Evolutionary conservation across 2,329 filamentous ascomycete species (phyloP), one percentile per base, ranked within the genome.

Genomic region (Fusarium sp.): DNA sequence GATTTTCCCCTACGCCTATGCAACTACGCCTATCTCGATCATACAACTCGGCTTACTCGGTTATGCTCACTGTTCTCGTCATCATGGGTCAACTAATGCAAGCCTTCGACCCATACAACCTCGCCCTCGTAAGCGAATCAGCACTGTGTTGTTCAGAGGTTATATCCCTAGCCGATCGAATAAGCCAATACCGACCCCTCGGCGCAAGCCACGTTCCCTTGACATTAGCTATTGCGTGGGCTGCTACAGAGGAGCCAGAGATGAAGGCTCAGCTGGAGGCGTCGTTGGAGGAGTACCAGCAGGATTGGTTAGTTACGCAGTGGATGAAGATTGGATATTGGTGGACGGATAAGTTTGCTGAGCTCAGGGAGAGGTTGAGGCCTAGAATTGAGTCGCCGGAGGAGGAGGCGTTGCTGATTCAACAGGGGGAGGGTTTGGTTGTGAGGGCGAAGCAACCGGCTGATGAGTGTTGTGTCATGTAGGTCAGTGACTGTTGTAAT

Each of bases 71-170:
- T 0, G 33, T 72, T 2, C 29, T 59, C 0, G 33, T 70, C 1
- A 58, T 68, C 5, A 43, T 68, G n/a, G 57, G 63, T 10, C 54
- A 67, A 9, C 17, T 72, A 1, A 70, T 72, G 52, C 69, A 71
- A 11, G 63, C 66, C 0, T 72, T 70, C 1, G 63, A 72, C 4
- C 69, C 69, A 0, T 56, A 58, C 18, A 70, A 63, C 4, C 50
- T 70, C 2, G 47, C 42, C 1, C 23, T 70, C 0, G 63, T 70
- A 0, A 60, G 51, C 1, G 67, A 70, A 20, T 42, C 49, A 14
- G 67, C 67, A 4, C 9, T 65, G 0, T 70, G 61, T 13, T 68
- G 55, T 10, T 68, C 55, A 4, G 67, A 70, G 18, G 40, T 70
- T 0, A 37, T 70, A 1, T 35, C 43, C 4, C 54, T 70, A 42